Conservation (phyloP, 306 rosid genomes). For the Medicago lupulina region DNA sequence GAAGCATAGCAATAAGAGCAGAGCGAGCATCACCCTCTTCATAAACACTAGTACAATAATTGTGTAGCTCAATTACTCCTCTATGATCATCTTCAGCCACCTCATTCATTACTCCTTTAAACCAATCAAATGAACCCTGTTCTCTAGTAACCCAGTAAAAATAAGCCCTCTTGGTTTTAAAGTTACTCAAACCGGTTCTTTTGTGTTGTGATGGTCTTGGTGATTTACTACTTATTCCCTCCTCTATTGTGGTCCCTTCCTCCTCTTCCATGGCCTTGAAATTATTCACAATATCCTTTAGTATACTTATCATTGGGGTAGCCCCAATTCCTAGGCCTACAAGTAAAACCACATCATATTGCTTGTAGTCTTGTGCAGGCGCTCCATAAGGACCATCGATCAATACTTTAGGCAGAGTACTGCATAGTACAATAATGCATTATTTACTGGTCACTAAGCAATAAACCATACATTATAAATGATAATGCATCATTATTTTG, state of each 20-base stretch:
- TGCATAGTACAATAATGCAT: conserved; percentile 25
- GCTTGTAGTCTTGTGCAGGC: conserved; percentile 75
- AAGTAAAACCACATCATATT: conserved; percentile 65
- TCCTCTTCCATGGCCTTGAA: conserved; percentile 57
- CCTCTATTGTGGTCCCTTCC: conserved; percentile 43
- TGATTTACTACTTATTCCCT: conserved; percentile 38
- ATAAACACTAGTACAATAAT: conserved; percentile 74
- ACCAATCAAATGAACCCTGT: conserved; percentile 77
- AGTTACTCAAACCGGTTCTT: conserved; percentile 20
- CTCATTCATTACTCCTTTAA: conserved; percentile 72
- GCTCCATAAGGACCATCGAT: conserved; percentile 86
- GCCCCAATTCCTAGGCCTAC: conserved; percentile 80
- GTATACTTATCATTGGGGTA: conserved; percentile 73
- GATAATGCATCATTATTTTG: background rate
- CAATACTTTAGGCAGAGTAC: conserved; percentile 56
- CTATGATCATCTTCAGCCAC: conserved; percentile 60
- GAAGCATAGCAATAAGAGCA: conserved; percentile 75
- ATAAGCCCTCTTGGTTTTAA: conserved; percentile 62
- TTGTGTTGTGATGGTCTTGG: conserved; percentile 19
- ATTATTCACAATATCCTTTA: conserved; percentile 68
- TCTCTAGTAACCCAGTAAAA: conserved; percentile 76
- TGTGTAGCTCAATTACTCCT: conserved; percentile 67
- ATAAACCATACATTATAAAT: background rate
- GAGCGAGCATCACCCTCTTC: conserved; percentile 85
- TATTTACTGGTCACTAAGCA: background rate